A percentile compares a stretch with the other conserved stretches of the same genome.
phyloP scores from a whole-genome alignment of 2,329 filamentous ascomycete species.

The Lachnum nothofagi region DNA sequence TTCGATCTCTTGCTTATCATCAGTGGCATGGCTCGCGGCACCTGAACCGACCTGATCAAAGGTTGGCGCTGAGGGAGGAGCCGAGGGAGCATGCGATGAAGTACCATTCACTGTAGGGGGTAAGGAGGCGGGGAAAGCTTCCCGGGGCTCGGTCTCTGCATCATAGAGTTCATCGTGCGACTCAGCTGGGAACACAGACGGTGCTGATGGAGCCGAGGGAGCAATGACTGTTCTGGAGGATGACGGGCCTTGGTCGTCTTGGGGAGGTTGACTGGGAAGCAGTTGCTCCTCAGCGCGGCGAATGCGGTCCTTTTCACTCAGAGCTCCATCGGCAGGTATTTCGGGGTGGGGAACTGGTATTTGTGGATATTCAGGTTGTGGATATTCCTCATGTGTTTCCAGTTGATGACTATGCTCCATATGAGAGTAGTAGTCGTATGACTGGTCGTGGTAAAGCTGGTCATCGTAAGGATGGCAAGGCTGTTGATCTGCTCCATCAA shows the following conservation, averaged over 20 bases:
- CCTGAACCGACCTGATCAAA: slow-evolving; percentile 22
- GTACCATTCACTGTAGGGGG: slow-evolving; percentile 6
- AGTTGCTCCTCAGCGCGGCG: slow-evolving; percentile 72
- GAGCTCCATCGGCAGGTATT: slow-evolving; percentile 52
- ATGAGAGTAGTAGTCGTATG: slow-evolving; percentile 21
- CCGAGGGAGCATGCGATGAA: slow-evolving; percentile 5
- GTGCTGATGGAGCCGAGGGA: slow-evolving; percentile 41
- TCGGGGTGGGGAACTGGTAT: slow-evolving; percentile 57
- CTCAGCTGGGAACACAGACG: slow-evolving; percentile 33
- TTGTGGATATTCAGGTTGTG: slow-evolving; percentile 36
- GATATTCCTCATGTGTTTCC: slow-evolving; percentile 33
- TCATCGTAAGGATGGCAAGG: slow-evolving; percentile 33
- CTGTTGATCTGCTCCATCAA: slow-evolving; percentile 9
- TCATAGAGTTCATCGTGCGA: slow-evolving; percentile 50
- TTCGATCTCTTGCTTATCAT: slow-evolving; percentile 70
- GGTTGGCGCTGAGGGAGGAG: slow-evolving; percentile 22
- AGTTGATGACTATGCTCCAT: slow-evolving; percentile 28
- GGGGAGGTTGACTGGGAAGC: slow-evolving; percentile 73
- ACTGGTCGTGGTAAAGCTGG: slow-evolving; percentile 27
- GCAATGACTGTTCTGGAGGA: slow-evolving; percentile 31
- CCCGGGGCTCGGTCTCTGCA: slow-evolving; percentile 37
- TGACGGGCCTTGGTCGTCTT: slow-evolving; percentile 39
- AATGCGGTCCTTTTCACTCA: slow-evolving; percentile 78
- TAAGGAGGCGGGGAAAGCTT: slow-evolving; percentile 16
- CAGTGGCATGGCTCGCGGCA: slow-evolving; percentile 34